Evolutionary conservation across 768 basidiomycete species (phyloP), one percentile per base, ranked within the genome.

Genomic region (Hemileccinum rubropunctum): DNA sequence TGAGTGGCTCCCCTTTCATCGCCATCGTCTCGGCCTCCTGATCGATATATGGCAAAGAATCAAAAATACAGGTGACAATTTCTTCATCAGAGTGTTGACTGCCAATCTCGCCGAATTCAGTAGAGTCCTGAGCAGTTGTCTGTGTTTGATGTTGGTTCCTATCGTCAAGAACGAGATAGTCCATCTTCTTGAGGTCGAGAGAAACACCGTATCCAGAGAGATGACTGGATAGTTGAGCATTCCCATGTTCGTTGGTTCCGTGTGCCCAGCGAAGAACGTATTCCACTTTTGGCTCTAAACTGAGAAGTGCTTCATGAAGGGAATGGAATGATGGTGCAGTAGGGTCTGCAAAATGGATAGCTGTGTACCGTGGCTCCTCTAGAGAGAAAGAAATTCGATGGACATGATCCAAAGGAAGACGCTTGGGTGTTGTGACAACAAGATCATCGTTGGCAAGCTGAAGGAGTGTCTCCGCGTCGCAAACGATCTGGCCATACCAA

Each of bases 131-230:
- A 10, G 46, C 17, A 17, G 37, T 21, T 1, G 46, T 12, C 18
- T 42, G 35, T 0, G 23, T 39, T 13, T 54, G 36, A 49, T 50
- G 66, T 55, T 59, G 54, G 64, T 67, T 61, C 39, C 97, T 74
- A 65, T 99, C 97, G 62, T 99, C 97, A 8, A 98, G 72, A 4
- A 87, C 93, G 12, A 98, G 79, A 64, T 98, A 99, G 60, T 99
- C 97, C 77, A 83, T 97, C 73, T 95, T 97, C 76, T 99, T 99
- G 58, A 99, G 69, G 58, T 95, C 92, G 46, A 99, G 73, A 18
- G 88, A 78, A 7, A 95, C 95, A 3, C 97, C 97, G 58, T 92
- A 99, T 5, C 95, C 95, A 3, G 88, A 83, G 8, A 99, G 72
- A 60, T 78, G 76, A 50, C 69, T 78, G 5, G 66, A 57, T 1